Evolutionary conservation across 169 alveolate genomes (phyloP), one percentile per base, ranked within the genome.

Genomic region (Eimeria maxima): DNA sequence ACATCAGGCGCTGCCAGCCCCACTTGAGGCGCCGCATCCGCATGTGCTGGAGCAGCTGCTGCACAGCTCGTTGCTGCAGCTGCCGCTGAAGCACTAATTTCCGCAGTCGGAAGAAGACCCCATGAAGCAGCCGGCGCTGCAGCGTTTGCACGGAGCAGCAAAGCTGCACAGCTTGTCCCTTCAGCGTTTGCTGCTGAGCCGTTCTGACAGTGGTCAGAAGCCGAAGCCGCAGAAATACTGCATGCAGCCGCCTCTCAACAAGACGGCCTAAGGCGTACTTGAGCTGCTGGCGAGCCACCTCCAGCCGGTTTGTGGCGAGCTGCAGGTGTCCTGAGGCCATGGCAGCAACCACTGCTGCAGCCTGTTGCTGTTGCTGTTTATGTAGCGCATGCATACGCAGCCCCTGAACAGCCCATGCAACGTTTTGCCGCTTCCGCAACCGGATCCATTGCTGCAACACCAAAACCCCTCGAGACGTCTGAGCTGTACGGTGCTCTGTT

Each of bases 311-410:
- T 65, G 90, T 50, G 42, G 90, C 90, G 45, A 81, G 67, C 73
- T 81, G 53, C 20, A 81, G 47, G 50, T 81, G 73, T n/a, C 90
- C 90, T 81, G 90, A 11, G 10, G 90, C 90, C 90, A 81, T 33
- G n/a, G 73, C 38, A 38, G 73, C 71, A 53, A 81, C 90, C 13
- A 81, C 69, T 16, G 69, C 69, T 60, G 69, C 69, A 14, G 69
- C n/a, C n/a, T 60, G 69, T 2, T 81, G 90, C 90, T 81, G 90
- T 47, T 81, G 95, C 42, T 53, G 67, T 63, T 73, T 47, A 55
- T 14, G 55, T 57, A 73, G 55, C 22, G 95, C 88, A 50, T 47
- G 78, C 87, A 90, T 69, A 10, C 63, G 42, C 60, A 73, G 76
- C 16, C 53, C 65, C 80, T 69, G 78, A 44, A 81, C 4, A 14